Base-by-base conservation (phyloP, 2,329 filamentous ascomycete species). In the Gliomastix tumulicola region DNA sequence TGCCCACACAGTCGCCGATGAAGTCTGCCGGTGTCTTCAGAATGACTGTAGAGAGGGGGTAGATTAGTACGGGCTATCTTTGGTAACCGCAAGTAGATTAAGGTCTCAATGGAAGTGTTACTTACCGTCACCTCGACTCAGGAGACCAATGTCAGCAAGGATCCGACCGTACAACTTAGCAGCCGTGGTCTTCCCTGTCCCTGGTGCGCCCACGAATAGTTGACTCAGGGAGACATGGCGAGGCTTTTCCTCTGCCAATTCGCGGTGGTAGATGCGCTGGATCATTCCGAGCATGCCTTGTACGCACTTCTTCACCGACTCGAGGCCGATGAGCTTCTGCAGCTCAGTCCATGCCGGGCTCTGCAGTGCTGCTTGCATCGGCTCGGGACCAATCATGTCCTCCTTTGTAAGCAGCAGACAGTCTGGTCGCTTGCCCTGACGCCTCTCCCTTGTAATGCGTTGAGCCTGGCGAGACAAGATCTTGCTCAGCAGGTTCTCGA, bases 11-110 rank as follows among this genome's bases (percentile, higher is more conserved):
- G 19, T 54, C 60, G 0, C 81, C 82, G 3, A 88, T 60, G 46
- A 89, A 87, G 49, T 89, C 84, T 1, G 82, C 60, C 0, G 84
- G 83, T 32, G 78, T 86, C 49, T 85, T 88, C 2, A 78, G 55
- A 3, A 88, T 60, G 1, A 88, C 82, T 59, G 13, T 15, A 34
- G 9, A 25, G 22, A 25, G 9, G 22, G 9, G 22, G 22, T 25
- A n/a, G 9, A 25, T 9, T 9, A 25, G 22, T 25, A 25, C 9
- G 9, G 22, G 22, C n/a, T 25, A n/a, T n/a, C n/a, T n/a, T n/a
- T n/a, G n/a, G n/a, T n/a, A 23, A 13, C 16, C 27, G 12, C 15
- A 11, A 25, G 8, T 32, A 21, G 4, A 16, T 27, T 9, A 20
- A 27, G 13, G 31, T 21, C 53, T 48, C n/a, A n/a, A n/a, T n/a